Base-by-base conservation (phyloP, 306 rosid species). In the Corylus heterophylla region DNA sequence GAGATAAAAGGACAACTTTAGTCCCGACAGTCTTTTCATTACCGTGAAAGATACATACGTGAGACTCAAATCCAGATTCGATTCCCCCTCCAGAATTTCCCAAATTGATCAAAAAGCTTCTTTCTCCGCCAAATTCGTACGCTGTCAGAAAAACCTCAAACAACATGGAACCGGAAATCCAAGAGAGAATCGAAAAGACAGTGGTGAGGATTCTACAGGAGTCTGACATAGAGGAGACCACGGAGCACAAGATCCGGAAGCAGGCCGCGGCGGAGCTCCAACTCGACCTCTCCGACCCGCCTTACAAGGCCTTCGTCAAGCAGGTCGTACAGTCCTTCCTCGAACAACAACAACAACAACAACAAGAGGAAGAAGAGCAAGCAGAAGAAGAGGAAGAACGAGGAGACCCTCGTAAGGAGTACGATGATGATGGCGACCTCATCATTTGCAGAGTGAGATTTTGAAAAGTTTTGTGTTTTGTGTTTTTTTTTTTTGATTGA, bases 201-300 rank as follows among this genome's bases (percentile, higher is more conserved):
- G 96, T 95, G 74, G 85, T 90, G 8, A 83, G 48, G 61, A 91
- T 93, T 74, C 81, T 95, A 7, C 77, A 90, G 50, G 87, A 83
- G 25, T 91, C 99, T 12, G 68, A 95, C 87, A 90, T 93, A 97
- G 94, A 93, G 74, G 85, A 91, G 63, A 78, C 91, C 47, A 93
- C 97, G 0, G 99, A 95, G 91, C 81, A 81, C 75, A 88, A 87
- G 89, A 85, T 95, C 78, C 90, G 99, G 20, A 87, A 89, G 81
- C 94, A 68, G 25, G 98, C 98, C 22, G 87, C 99, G 12, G 49
- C 42, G 17, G 88, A 91, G 51, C 86, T 93, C 4, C 85, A 72
- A 29, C 87, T 95, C 74, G 91, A 95, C 86, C 93, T 93, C 4
- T 84, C 91, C 31, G 81, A 82, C 27, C 87, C 93, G 1, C 88